These are phyloP conservation scores for Lasiodiplodia sp. DNA, from an alignment of 2,329 filamentous ascomycete species.

Conservation along the genomic window DNA sequence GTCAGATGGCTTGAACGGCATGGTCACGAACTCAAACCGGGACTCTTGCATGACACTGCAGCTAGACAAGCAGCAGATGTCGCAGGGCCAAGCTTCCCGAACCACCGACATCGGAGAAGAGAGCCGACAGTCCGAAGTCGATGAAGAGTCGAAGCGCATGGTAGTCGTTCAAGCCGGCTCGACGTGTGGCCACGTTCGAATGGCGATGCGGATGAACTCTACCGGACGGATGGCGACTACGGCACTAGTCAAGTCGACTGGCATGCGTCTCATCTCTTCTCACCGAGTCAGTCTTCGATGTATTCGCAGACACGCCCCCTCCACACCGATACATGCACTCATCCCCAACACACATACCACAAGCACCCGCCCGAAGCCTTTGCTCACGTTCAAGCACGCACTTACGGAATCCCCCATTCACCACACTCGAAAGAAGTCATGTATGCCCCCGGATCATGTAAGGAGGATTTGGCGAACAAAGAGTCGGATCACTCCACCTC, in stretches of 20 bases:
- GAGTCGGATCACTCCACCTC: constrained; percentile 26
- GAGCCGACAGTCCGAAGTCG: background rate
- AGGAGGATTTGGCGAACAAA: constrained; percentile 30
- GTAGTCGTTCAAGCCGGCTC: background rate
- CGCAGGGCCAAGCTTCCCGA: background rate
- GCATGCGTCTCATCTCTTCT: background rate
- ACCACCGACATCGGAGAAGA: background rate
- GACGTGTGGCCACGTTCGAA: background rate
- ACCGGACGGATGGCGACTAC: background rate
- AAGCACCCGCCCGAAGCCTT: constrained; percentile 23
- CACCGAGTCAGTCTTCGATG: constrained; percentile 8
- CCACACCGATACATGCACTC: constrained; percentile 22
- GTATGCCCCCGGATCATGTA: constrained; percentile 35
- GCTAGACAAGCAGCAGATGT: background rate
- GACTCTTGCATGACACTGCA: constrained; percentile 5
- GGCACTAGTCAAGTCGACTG: background rate
- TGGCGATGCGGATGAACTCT: constrained; percentile 3
- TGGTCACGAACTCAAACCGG: background rate
- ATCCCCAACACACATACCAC: constrained; percentile 26
- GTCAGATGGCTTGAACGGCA: constrained; percentile 32
- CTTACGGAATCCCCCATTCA: constrained; percentile 25
- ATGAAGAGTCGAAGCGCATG: constrained; percentile 10
- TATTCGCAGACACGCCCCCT: constrained; percentile 20
- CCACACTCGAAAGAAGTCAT: constrained; percentile 31
- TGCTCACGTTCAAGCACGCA: constrained; percentile 28